A percentile compares a stretch with the other conserved stretches of the same genome.
Evolutionary conservation across 2,329 filamentous ascomycete species (phyloP).

Genomic region (Trichoderma sp.): DNA sequence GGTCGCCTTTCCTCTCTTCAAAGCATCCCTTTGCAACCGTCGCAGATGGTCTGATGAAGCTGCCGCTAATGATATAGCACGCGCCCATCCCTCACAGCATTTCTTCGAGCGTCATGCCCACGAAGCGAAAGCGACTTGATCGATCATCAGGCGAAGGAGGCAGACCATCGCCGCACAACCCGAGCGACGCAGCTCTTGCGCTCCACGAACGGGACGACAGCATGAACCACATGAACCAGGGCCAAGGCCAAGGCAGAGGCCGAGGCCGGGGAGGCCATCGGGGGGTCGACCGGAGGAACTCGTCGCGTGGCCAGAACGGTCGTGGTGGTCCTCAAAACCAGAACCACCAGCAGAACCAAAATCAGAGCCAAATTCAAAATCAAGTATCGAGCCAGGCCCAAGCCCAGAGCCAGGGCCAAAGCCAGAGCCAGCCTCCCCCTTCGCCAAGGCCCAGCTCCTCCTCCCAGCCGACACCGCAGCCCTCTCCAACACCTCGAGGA

Average conservation of each 20-base stretch:
- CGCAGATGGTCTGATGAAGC: conserved; percentile 9
- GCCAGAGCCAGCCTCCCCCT: conserved; percentile 31
- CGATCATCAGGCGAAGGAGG: conserved; percentile 52
- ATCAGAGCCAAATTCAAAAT: not conserved
- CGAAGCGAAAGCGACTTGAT: conserved; percentile 62
- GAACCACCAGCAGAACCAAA: conserved; percentile 30
- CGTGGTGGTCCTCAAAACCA: conserved; percentile 36
- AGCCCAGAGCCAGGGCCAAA: conserved; percentile 26
- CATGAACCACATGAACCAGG: conserved; percentile 41
- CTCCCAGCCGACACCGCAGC: conserved; percentile 28
- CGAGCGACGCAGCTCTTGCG: conserved; percentile 56
- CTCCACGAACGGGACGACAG: conserved; percentile 62
- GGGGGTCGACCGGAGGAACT: conserved; percentile 57
- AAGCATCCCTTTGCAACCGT: not conserved
- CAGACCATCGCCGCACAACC: conserved; percentile 65
- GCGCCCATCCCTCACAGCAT: conserved; percentile 25
- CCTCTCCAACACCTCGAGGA: conserved; percentile 32
- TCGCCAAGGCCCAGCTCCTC: conserved; percentile 32
- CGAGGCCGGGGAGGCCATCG: conserved; percentile 53
- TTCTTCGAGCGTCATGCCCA: conserved; percentile 51
- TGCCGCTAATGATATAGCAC: conserved; percentile 42
- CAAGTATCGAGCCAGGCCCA: conserved; percentile 25
- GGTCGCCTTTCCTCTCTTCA: not conserved
- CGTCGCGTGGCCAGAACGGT: conserved; percentile 44
- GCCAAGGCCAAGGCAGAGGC: conserved; percentile 51